Evolutionary conservation across 352 stramenopile genomes (phyloP).

Genomic region (Globisporangium spiculum): DNA sequence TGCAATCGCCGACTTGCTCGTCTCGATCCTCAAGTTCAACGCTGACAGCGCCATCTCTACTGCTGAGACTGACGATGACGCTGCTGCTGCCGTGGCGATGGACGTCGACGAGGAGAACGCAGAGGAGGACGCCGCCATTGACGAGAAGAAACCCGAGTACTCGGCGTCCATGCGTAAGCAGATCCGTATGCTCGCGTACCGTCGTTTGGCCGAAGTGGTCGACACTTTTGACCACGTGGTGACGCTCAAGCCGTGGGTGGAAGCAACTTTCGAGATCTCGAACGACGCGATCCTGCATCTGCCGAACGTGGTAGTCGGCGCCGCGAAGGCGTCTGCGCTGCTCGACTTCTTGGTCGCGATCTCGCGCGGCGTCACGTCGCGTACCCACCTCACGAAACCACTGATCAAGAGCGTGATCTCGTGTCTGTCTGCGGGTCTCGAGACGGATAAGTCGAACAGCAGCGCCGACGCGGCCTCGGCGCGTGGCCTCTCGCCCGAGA

Average conservation of each 20-base stretch:
- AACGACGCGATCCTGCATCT: conserved; percentile 65
- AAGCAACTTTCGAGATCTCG: conserved; percentile 39
- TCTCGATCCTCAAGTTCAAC: conserved; percentile 70
- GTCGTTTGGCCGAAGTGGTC: conserved; percentile 67
- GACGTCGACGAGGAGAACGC: conserved; percentile 24
- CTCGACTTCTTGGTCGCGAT: conserved; percentile 73
- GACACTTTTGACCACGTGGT: conserved; percentile 78
- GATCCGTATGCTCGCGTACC: conserved; percentile 77
- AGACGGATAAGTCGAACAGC: conserved; percentile 14
- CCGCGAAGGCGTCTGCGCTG: conserved; percentile 71
- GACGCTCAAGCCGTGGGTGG: conserved; percentile 60
- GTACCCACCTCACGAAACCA: conserved; percentile 33
- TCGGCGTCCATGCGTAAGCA: conserved; percentile 71
- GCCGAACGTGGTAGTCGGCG: conserved; percentile 66
- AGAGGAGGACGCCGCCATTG: conserved; percentile 21
- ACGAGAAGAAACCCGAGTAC: conserved; percentile 21
- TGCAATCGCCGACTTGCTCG: conserved; percentile 65
- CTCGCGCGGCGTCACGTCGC: conserved; percentile 38
- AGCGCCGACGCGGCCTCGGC: conserved; percentile 21
- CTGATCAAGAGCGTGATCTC: conserved; percentile 55
- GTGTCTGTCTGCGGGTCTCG: conserved; percentile 61
- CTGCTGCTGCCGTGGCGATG: conserved; percentile 10
- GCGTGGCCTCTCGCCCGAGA: conserved; percentile 59
- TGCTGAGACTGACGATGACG: conserved; percentile 9
- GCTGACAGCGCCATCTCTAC: conserved; percentile 14